Percentiles rank a stretch among this genome's conserved stretches.
Evolutionary conservation across 2,329 filamentous ascomycete genomes (phyloP).

Genomic region (Exophiala lecanii-corni): DNA sequence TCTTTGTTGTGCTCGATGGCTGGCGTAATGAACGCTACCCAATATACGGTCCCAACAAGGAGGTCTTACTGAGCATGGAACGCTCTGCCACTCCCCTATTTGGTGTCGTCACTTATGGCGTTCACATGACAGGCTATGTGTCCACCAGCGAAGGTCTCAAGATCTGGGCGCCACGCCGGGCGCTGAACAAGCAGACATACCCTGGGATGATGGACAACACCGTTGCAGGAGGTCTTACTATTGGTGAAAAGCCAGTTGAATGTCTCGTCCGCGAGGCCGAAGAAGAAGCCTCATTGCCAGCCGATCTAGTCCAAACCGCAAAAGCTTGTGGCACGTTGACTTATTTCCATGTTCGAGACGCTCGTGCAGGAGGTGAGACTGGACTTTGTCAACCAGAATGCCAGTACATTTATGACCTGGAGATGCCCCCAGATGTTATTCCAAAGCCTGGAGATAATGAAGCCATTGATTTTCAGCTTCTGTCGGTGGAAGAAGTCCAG

Average conservation of each 20-base stretch:
- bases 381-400: conserved; percentile 83
- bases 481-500: conserved; percentile 71
- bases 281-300: conserved; percentile 81
- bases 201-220: conserved; percentile 92
- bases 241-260: conserved; percentile 74
- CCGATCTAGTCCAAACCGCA: conserved; percentile 60
- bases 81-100: conserved; percentile 69
- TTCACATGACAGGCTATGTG: conserved; percentile 75
- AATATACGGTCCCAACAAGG: conserved; percentile 59
- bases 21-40: conserved; percentile 82
- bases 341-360: conserved; percentile 77
- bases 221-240: conserved; percentile 79
- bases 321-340: conserved; percentile 66
- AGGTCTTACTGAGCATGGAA: conserved; percentile 69
- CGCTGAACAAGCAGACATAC: conserved; percentile 77
- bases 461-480: conserved; percentile 77
- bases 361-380: conserved; percentile 71
- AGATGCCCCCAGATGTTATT: conserved; percentile 62
- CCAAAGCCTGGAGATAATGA: conserved; percentile 82
- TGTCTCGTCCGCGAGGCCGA: conserved; percentile 78
- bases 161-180: conserved; percentile 79
- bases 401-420: conserved; percentile 87
- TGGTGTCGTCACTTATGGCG: conserved; percentile 71
- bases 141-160: conserved; percentile 56
- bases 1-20: conserved; percentile 69